These are phyloP conservation scores for Nakataea oryzae DNA, from an alignment of 2,329 filamentous ascomycete genomes.

Conservation along the genomic window DNA sequence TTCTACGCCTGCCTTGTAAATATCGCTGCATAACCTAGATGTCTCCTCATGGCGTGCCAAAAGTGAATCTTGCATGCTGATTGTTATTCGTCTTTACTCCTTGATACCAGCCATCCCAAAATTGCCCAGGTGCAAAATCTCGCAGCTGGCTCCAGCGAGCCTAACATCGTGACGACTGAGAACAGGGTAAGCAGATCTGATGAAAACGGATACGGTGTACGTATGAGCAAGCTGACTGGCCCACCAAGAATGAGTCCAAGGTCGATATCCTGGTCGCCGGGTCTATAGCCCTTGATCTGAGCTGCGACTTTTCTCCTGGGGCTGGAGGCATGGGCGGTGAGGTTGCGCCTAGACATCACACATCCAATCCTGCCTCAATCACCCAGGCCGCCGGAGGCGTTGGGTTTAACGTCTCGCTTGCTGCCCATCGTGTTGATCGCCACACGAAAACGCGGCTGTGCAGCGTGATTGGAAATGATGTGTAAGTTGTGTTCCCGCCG, in stretches of 20 bases:
- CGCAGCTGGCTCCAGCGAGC: not conserved
- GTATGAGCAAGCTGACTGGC: not conserved
- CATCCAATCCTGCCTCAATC: conserved; percentile 78
- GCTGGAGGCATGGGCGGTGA: conserved; percentile 13
- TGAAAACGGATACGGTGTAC: no score
- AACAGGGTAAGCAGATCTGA: not conserved
- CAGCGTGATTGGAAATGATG: conserved; percentile 72
- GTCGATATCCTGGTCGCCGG: conserved; percentile 74
- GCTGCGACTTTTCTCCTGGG: conserved; percentile 57
- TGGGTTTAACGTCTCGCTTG: conserved; percentile 82
- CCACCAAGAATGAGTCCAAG: not conserved
- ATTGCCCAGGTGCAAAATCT: not conserved
- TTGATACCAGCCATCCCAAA: not conserved
- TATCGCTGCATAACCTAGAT: not conserved
- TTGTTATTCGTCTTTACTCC: not conserved
- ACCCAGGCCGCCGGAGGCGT: conserved; percentile 82
- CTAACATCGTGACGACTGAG: not conserved
- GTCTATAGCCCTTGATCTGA: conserved; percentile 79
- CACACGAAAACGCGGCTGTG: conserved; percentile 57
- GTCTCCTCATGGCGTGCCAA: not conserved
- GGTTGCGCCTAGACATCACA: conserved; percentile 47
- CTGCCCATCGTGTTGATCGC: conserved; percentile 59
- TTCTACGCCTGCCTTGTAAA: not conserved
- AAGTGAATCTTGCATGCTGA: not conserved
- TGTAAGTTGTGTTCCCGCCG: conserved; percentile 33